phyloP scores from a whole-genome alignment of 768 basidiomycete genomes.

The Mrakia gelida region DNA sequence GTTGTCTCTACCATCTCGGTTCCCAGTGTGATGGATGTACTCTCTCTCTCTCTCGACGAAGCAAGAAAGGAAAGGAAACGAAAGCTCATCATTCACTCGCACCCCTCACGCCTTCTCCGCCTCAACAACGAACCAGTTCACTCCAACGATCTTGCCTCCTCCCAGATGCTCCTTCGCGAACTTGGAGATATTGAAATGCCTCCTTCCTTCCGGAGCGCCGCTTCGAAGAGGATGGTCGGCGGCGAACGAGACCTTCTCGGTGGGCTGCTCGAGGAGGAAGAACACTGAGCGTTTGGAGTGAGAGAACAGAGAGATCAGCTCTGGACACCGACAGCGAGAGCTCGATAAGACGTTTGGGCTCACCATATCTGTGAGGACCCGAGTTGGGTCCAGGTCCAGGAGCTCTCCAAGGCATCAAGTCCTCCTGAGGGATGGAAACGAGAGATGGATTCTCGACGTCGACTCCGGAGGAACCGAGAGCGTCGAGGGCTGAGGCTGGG shows the following conservation, averaged over 20 bases:
- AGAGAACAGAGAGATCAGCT: background rate
- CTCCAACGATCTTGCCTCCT: slow-evolving; percentile 22
- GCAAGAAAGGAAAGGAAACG: too few species aligned
- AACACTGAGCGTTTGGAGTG: background rate
- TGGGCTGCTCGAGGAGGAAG: slow-evolving; percentile 21
- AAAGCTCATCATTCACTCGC: background rate
- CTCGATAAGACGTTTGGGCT: background rate
- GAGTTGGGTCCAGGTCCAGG: slow-evolving; percentile 21
- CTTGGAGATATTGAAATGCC: slow-evolving; percentile 15
- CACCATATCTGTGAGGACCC: slow-evolving; percentile 25
- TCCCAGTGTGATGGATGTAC: too few species aligned
- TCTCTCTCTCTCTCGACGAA: too few species aligned
- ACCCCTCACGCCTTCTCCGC: slow-evolving; percentile 14
- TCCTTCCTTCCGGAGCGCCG: slow-evolving; percentile 11
- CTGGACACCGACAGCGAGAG: background rate
- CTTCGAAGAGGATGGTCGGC: slow-evolving; percentile 14
- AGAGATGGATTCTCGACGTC: background rate
- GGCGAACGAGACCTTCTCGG: background rate
- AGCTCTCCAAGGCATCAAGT: slow-evolving; percentile 24
- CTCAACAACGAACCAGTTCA: slow-evolving; percentile 15
- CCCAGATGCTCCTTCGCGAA: background rate
- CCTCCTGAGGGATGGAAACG: slow-evolving; percentile 9
- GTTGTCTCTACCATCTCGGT: too few species aligned
- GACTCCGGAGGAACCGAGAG: background rate
- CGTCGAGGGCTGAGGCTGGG: background rate